Conservation (phyloP, 2,329 filamentous ascomycete genomes). For the Monilinia aucupariae region DNA sequence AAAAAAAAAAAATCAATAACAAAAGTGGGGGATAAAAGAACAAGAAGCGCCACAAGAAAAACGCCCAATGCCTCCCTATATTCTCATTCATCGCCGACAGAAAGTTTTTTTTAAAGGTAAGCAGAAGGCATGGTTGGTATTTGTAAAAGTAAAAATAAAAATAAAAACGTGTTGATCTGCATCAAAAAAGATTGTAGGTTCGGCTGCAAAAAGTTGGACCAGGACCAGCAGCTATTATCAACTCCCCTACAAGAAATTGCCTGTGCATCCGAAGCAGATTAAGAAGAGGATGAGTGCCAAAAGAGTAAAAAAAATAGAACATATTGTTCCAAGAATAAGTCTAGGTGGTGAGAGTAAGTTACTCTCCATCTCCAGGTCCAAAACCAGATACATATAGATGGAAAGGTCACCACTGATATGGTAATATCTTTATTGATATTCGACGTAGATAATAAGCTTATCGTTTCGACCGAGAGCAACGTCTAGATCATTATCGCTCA, state of each 20-base stretch:
- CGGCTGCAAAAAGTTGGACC: slow-evolving; percentile 17
- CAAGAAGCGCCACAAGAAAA: slow-evolving; percentile 19
- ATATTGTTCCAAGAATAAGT: slow-evolving; percentile 7
- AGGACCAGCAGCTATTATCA: slow-evolving; percentile 26
- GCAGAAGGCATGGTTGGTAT: slow-evolving; percentile 6
- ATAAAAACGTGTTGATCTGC: slow-evolving; percentile 19
- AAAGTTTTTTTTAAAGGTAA: slow-evolving; percentile 21
- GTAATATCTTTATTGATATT: slow-evolving; percentile 34
- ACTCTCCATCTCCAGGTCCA: slow-evolving; percentile 16
- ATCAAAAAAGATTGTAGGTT: slow-evolving; percentile 29
- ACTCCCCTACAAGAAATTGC: slow-evolving; percentile 23
- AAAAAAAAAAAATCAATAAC: not conserved
- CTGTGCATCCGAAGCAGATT: slow-evolving; percentile 33
- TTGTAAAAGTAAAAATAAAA: slow-evolving; percentile 16
- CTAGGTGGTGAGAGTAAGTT: not conserved
- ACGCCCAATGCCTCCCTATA: slow-evolving; percentile 26
- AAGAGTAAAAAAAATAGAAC: not conserved
- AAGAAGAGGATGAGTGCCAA: slow-evolving; percentile 27
- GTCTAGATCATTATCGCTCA: slow-evolving; percentile 76
- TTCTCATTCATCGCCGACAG: slow-evolving; percentile 20
- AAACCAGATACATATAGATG: not conserved
- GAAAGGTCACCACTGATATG: not conserved
- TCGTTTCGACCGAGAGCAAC: slow-evolving; percentile 76
- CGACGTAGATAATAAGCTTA: slow-evolving; percentile 75
- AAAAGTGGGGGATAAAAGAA: slow-evolving; percentile 3